Conservation (phyloP, 441 rosid species). For the Aleurites moluccanus region DNA sequence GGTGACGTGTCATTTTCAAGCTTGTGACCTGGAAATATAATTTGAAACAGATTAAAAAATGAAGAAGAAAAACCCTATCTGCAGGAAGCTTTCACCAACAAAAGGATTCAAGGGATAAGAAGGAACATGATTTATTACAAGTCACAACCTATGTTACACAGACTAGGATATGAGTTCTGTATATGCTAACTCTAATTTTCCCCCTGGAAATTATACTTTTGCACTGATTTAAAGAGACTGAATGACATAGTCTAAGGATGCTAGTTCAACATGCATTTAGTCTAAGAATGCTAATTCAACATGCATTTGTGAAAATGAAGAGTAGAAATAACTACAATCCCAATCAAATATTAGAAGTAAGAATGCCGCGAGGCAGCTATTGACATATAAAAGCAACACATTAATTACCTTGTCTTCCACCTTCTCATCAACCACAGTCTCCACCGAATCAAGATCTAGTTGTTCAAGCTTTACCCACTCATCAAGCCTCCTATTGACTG, state of each 20-base stretch:
- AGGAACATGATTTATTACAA: no score
- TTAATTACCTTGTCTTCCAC: conserved; percentile 93
- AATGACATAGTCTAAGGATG: not conserved
- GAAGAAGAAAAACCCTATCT: not conserved
- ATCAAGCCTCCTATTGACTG: conserved; percentile 98
- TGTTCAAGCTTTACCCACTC: conserved; percentile 99
- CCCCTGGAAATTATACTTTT: not conserved
- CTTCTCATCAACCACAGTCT: conserved; percentile 93
- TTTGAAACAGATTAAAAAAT: conserved; percentile 7
- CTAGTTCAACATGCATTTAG: not conserved
- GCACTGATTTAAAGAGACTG: not conserved
- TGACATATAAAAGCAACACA: not conserved
- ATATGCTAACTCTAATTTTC: not conserved
- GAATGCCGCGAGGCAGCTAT: not conserved
- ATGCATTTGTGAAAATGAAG: not conserved
- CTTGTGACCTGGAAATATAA: conserved; percentile 70
- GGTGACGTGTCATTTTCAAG: conserved; percentile 99
- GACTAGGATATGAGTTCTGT: not conserved
- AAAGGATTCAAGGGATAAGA: not conserved
- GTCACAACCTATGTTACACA: not conserved
- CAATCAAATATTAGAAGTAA: not conserved
- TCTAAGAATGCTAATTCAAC: not conserved
- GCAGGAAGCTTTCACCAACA: conserved; percentile 1
- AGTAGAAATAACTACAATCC: not conserved
- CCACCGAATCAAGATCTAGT: conserved; percentile 90